Percentiles rank a stretch among this genome's conserved stretches.
Evolutionary conservation across 108 stramenopile species (phyloP).

Genomic region (Conticribra weissflogii): DNA sequence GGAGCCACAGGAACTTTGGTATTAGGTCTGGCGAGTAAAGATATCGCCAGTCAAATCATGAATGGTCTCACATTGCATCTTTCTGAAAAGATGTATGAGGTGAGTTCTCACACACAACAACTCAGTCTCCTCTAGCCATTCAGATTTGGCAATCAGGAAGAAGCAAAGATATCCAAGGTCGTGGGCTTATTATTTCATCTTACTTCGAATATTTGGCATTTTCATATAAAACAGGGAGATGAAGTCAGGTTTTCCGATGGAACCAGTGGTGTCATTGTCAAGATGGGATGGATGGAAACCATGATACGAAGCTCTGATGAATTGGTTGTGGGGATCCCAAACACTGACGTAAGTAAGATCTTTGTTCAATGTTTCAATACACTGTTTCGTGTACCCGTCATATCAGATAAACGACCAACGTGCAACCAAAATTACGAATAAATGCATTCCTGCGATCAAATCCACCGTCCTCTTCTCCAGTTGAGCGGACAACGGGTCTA

Average conservation of each 20-base stretch:
- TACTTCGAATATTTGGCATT: neutral
- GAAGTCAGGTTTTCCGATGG: constrained; percentile 45
- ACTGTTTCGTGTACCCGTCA: too few species aligned
- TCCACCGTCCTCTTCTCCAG: too few species aligned
- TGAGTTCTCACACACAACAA: neutral
- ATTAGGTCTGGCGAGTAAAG: constrained; percentile 64
- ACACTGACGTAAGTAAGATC: constrained; percentile 16
- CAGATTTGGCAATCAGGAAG: too few species aligned
- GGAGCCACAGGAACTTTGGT: constrained; percentile 49
- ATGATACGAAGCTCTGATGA: constrained; percentile 41
- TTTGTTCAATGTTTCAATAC: neutral
- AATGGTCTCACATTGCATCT: constrained; percentile 62
- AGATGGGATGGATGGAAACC: constrained; percentile 49
- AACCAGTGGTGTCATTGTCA: constrained; percentile 31
- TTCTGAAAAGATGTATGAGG: constrained; percentile 62
- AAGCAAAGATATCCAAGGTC: too few species aligned
- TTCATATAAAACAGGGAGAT: constrained; percentile 44
- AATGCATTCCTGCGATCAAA: too few species aligned
- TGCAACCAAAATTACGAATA: constrained; percentile 2
- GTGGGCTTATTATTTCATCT: too few species aligned
- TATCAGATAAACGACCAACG: too few species aligned
- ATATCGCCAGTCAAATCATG: constrained; percentile 58
- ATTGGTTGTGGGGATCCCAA: constrained; percentile 41
- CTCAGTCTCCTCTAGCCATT: neutral
- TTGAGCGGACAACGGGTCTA: constrained; percentile 52